Conservation (phyloP, 2,329 filamentous ascomycete genomes). For the Neurospora crassa region DNA sequence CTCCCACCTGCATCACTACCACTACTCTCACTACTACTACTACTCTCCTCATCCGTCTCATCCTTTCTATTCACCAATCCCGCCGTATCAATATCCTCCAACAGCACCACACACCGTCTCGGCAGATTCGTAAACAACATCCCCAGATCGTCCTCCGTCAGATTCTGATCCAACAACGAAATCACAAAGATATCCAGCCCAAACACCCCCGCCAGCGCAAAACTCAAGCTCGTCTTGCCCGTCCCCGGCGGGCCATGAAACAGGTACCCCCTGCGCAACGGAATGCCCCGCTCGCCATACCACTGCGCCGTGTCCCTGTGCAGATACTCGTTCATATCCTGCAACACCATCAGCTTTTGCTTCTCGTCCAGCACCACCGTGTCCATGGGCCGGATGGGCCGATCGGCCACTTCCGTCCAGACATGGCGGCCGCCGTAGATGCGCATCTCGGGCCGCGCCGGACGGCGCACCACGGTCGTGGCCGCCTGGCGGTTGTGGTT, state of each 20-base stretch:
- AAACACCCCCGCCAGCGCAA: conserved; percentile 56
- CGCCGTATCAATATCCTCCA: conserved; percentile 62
- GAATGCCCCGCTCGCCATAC: conserved; percentile 69
- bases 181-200: conserved; percentile 59
- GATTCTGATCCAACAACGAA: conserved; percentile 45
- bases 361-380: conserved; percentile 64
- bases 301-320: conserved; percentile 59
- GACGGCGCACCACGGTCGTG: conserved; percentile 13
- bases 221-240: conserved; percentile 60
- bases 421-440: conserved; percentile 32
- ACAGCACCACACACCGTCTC: conserved; percentile 52
- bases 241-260: conserved; percentile 69
- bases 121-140: conserved; percentile 52
- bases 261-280: conserved; percentile 66
- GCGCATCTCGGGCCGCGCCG: conserved; percentile 30
- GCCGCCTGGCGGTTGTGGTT: conserved; percentile 48
- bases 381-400: conserved; percentile 60
- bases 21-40: background rate
- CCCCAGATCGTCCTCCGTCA: conserved; percentile 53
- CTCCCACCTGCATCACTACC: background rate
- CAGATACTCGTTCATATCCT: conserved; percentile 70
- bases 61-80: conserved; percentile 30
- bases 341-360: conserved; percentile 56
- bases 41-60: background rate
- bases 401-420: conserved; percentile 49